phyloP scores from a whole-genome alignment of 768 basidiomycete genomes.

The Pholiota molesta region DNA sequence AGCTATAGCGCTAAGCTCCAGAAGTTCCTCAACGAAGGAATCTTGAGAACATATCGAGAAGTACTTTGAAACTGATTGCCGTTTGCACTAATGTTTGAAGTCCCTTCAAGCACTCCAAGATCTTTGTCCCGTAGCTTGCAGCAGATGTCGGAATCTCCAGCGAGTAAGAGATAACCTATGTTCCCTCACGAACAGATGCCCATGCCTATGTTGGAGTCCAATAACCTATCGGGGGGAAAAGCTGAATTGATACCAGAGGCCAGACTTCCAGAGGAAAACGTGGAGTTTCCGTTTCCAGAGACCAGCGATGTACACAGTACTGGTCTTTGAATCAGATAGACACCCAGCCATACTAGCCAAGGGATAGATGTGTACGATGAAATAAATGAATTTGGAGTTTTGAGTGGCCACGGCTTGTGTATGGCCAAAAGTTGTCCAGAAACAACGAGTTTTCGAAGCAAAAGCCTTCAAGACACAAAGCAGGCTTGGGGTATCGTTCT shows the following conservation, averaged over 20 bases:
- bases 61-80: too few relatives aligned
- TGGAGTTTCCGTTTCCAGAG: not conserved
- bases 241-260: not conserved
- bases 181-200: conserved; percentile 3
- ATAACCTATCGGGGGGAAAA: not conserved
- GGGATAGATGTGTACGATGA: not conserved
- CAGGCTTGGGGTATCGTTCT: too few relatives aligned
- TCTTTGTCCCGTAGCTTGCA: not conserved
- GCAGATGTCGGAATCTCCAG: not conserved
- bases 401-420: too few relatives aligned
- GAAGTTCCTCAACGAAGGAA: not conserved
- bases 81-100: too few relatives aligned
- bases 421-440: too few relatives aligned
- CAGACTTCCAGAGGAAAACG: conserved; percentile 6
- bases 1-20: not conserved
- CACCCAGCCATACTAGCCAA: conserved; percentile 5
- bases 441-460: too few relatives aligned
- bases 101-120: not conserved
- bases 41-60: too few relatives aligned
- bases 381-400: too few relatives aligned
- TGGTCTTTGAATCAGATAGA: not conserved
- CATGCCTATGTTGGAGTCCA: conserved; percentile 11
- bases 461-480: too few relatives aligned
- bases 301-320: conserved; percentile 3
- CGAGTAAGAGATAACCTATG: not conserved